These are phyloP conservation scores for Daldinia childiae DNA, from an alignment of 495 filamentous ascomycete species.

Conservation along the genomic window DNA sequence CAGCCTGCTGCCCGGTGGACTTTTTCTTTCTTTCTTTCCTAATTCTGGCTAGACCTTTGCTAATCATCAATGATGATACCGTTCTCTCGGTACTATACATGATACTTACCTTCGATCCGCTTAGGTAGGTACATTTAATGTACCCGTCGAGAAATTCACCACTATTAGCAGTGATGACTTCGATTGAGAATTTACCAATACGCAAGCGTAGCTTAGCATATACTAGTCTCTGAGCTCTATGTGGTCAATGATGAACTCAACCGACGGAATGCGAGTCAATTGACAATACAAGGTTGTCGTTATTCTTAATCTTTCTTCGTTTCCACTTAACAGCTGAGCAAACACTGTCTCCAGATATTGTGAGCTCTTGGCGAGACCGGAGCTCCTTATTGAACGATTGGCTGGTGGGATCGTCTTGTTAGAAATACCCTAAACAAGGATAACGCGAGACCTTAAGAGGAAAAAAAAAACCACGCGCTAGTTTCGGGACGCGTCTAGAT, in stretches of 20 bases:
- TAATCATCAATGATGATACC: not conserved
- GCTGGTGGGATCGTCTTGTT: slow-evolving; percentile 22
- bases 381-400: slow-evolving; percentile 34
- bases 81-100: not conserved
- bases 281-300: not conserved
- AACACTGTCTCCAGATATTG: not conserved
- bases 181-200: not conserved
- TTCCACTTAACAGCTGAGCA: not conserved
- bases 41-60: not conserved
- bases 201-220: not conserved
- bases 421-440: slow-evolving; percentile 35
- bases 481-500: slow-evolving; percentile 38
- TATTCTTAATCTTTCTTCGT: not conserved
- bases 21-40: not conserved
- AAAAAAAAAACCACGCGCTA: slow-evolving; percentile 28
- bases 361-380: slow-evolving; percentile 27
- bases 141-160: not conserved
- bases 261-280: not conserved
- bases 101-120: not conserved
- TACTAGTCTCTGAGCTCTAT: not conserved
- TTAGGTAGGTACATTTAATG: not conserved
- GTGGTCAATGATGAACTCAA: not conserved
- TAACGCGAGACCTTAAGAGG: slow-evolving; percentile 29
- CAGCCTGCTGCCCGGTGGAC: not conserved
- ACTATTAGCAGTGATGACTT: not conserved